Evolutionary conservation across 495 filamentous ascomycete genomes (phyloP), one percentile per base, ranked within the genome.

Genomic region (Penicillium maclennaniae): DNA sequence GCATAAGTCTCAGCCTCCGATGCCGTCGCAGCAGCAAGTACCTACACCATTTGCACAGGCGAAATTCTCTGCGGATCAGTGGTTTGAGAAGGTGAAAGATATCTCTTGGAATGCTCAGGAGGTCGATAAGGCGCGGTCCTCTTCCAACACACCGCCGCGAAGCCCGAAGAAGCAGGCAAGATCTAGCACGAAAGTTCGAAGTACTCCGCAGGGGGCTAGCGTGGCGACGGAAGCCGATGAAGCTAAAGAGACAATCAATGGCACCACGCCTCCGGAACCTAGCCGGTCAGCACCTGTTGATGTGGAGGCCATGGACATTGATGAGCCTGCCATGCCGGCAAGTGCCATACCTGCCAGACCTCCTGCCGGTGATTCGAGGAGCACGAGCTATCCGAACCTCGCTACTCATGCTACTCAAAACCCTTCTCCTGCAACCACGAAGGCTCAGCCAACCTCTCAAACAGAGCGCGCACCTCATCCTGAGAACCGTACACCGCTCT

Each of bases 51-150:
- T 74, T 45, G 66, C 67, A 12, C 60, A 69, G 39, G 73, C 69
- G 1, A 80, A 75, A 23, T 93, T 90, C 59, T 77, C 80, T 25
- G 71, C 80, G 3, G 83, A 87, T 28, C 62, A 83, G 26, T 95
- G 89, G 89, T 66, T 66, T 46, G 73, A 83, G 48, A 78, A 81
- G 48, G 81, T 92, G 54, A 80, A 79, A 16, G 73, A 84, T 43
- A 68, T 86, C 21, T 80, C 76, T 50, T 78, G 68, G 69, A 76
- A 43, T 56, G 70, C 62, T 64, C 73, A 77, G 56, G 63, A 72
- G 53, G 46, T 59, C 38, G 63, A 69, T 23, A 50, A 59, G 17
- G 52, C 68, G 43, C 62, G 65, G 43, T 51, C 67, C 52, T 48
- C 63, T 19, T 49, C 60, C 27, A 66, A 58, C 17, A 38, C 63